These are phyloP conservation scores for Eimeria necatrix DNA, from an alignment of 169 alveolate species.

Conservation along the genomic window DNA sequence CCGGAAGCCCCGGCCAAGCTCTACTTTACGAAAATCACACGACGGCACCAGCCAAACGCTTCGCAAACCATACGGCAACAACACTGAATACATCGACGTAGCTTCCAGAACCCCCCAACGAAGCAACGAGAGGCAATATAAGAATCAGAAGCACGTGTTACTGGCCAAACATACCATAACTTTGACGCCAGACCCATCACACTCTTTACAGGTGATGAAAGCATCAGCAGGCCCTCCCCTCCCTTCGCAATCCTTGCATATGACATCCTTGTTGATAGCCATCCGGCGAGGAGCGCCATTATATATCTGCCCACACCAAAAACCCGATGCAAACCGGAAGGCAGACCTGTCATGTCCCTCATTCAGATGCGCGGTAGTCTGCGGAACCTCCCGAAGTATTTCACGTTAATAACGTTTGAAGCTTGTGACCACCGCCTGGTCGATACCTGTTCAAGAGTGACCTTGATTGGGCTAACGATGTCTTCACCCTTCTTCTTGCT, in stretches of 20 bases:
- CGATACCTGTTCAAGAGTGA: conserved; percentile 96
- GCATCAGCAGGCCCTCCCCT: conserved; percentile 97
- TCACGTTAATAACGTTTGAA: not conserved
- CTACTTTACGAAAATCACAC: not conserved
- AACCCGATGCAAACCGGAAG: not conserved
- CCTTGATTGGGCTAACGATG: conserved; percentile 93
- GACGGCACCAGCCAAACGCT: not conserved
- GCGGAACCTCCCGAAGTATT: not conserved
- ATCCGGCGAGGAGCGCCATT: conserved; percentile 96
- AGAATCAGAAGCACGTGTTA: not conserved
- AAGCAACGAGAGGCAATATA: not conserved
- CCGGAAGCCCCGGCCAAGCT: not conserved
- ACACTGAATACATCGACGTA: not conserved
- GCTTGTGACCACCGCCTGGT: too few relatives aligned
- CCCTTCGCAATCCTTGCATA: conserved; percentile 98
- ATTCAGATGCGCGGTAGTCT: not conserved
- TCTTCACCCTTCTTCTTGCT: conserved; percentile 95
- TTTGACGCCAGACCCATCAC: conserved; percentile 96
- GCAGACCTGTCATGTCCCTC: not conserved
- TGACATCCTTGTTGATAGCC: conserved; percentile 95
- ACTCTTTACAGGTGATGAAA: conserved; percentile 93
- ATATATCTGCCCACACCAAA: conserved; percentile 87
- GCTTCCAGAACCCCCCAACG: not conserved
- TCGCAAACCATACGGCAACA: not conserved
- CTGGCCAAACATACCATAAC: conserved; percentile 68